Evolutionary conservation across 2,329 filamentous ascomycete genomes (phyloP).

Genomic region (Fusarium chuoi): DNA sequence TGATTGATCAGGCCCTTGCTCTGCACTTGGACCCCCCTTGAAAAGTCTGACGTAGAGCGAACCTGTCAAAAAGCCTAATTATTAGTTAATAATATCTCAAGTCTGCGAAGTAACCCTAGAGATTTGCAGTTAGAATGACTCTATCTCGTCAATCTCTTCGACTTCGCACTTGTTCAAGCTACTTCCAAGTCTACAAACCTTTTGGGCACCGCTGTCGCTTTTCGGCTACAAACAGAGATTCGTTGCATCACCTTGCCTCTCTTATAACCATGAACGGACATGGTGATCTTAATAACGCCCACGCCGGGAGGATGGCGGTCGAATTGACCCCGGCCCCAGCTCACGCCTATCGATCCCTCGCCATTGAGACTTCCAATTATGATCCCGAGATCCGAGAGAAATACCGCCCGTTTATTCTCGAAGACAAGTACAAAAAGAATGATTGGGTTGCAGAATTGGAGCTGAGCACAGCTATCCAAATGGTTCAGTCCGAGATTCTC

Average conservation of each 20-base stretch:
- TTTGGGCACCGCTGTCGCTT: rapidly evolving
- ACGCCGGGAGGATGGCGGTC: rapidly evolving
- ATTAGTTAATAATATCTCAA: neutral
- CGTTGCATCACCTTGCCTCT: neutral
- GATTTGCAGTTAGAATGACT: neutral
- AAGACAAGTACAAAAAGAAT: rapidly evolving
- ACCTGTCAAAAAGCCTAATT: neutral
- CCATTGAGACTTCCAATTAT: neutral
- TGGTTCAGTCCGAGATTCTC: neutral
- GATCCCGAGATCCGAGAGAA: rapidly evolving
- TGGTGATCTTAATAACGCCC: rapidly evolving
- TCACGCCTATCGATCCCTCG: neutral
- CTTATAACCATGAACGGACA: neutral
- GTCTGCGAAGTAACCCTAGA: rapidly evolving
- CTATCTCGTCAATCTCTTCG: neutral
- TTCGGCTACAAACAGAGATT: rapidly evolving
- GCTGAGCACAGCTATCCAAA: neutral
- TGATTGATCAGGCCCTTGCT: neutral
- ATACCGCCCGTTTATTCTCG: neutral
- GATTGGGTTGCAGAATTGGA: neutral
- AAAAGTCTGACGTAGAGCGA: neutral
- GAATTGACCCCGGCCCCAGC: neutral
- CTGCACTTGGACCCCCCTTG: neutral
- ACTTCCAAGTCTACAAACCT: rapidly evolving
- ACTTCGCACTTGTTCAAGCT: neutral